Evolutionary conservation across 257 asterid genomes (phyloP).

Genomic region (Salvia miltiorrhiza): DNA sequence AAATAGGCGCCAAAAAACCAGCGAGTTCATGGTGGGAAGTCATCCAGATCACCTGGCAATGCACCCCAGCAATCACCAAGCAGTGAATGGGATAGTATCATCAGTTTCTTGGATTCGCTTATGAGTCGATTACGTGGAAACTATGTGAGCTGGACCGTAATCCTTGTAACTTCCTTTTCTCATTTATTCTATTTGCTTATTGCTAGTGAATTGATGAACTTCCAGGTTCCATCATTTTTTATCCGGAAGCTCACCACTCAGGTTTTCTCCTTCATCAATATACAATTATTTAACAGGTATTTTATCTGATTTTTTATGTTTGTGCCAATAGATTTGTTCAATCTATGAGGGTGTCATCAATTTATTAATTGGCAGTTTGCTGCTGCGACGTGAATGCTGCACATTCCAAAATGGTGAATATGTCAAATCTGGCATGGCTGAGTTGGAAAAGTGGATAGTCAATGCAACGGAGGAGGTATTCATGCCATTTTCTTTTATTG

Average conservation of each 20-base stretch:
- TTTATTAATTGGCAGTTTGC: conserved; percentile 48
- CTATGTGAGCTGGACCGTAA: conserved; percentile 44
- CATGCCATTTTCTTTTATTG: conserved; percentile 9
- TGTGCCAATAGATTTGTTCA: background rate
- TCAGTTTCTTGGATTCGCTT: conserved; percentile 84
- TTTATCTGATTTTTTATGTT: background rate
- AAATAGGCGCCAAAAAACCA: conserved; percentile 82
- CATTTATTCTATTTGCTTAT: background rate
- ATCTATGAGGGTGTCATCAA: background rate
- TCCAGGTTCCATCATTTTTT: conserved; percentile 94
- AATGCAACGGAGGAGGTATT: conserved; percentile 85
- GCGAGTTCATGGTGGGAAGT: conserved; percentile 97
- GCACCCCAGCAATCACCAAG: conserved; percentile 70
- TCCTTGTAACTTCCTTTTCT: background rate
- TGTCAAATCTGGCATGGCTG: conserved; percentile 96
- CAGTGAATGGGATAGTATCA: conserved; percentile 93
- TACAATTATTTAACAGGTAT: conserved; percentile 90
- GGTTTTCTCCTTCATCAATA: conserved; percentile 94
- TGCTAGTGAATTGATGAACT: conserved; percentile 16
- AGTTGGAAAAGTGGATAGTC: conserved; percentile 94
- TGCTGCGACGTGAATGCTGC: conserved; percentile 99
- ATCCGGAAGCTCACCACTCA: conserved; percentile 96
- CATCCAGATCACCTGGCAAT: conserved; percentile 80
- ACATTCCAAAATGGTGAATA: conserved; percentile 96
- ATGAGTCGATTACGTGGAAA: conserved; percentile 72